phyloP scores from a whole-genome alignment of 805 yeast species.

The Zygoascus tannicola region DNA sequence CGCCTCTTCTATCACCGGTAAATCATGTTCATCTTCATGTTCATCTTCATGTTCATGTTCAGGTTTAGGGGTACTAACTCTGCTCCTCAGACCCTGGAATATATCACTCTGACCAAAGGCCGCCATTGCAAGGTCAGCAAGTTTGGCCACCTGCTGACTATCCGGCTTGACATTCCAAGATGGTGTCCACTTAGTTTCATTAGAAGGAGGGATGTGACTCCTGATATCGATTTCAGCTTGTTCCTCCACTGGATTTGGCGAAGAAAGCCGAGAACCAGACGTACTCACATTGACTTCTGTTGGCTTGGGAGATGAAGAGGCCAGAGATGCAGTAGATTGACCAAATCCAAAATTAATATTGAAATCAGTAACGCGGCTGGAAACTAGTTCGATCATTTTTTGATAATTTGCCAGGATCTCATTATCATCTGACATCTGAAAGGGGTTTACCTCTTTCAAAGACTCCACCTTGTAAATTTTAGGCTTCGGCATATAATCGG shows the following conservation, averaged over 20 bases:
- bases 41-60: too few species aligned
- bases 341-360: slow-evolving; percentile 10
- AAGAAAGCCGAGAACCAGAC: too few species aligned
- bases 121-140: background rate
- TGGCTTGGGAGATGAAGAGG: too few species aligned
- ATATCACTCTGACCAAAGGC: background rate
- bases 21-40: background rate
- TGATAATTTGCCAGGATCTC: slow-evolving; percentile 3
- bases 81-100: background rate
- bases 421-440: background rate
- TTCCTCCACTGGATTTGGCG: too few species aligned
- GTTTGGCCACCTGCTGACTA: background rate
- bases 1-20: background rate
- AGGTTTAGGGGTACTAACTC: background rate
- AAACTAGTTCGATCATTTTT: slow-evolving; percentile 4
- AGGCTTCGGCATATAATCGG: slow-evolving; percentile 1
- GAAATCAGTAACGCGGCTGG: slow-evolving; percentile 2
- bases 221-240: too few species aligned
- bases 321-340: too few species aligned
- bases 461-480: background rate
- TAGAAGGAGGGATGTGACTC: too few species aligned
- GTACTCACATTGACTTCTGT: too few species aligned
- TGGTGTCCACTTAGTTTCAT: background rate
- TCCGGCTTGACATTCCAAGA: background rate
- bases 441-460: slow-evolving; percentile 3